Base-by-base conservation (phyloP, 169 alveolate species). In the Condylostoma magnum region DNA sequence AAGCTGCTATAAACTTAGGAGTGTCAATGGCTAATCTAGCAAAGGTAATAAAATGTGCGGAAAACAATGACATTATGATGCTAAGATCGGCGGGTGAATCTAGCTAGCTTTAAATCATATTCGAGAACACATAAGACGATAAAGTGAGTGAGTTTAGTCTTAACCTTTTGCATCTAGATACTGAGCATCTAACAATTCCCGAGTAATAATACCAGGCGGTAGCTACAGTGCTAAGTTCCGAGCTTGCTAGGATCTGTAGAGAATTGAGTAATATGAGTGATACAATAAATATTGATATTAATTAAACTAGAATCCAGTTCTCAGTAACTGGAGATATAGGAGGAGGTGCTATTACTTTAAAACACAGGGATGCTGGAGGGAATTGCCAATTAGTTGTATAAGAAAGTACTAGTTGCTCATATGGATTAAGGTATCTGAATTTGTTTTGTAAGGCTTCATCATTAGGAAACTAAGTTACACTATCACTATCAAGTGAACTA, bases 301-400 rank as follows among this genome's bases (percentile, higher is more conserved):
- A 94, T 52, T 79, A 92, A 38, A 96, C 95, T 73, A 88, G 90
- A 41, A 96, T 97, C 38, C 87, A 93, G 76, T 97, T 98, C 84
- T 83, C 97, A 33, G 98, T 99, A 18, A 93, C 92, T 67, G 99
- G 99, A 12, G 98, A 96, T 65, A 82, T 94, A 37, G 99, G 99
- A 6, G 87, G 83, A 46, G 99, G 99, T 8, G 94, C 95, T 52
- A 93, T 97, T 28, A 92, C 94, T 6, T 79, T 98, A 22, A 96
- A 94, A 53, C 94, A 98, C 57, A 91, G 96, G 84, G 94, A 90
- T 36, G 85, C 95, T 36, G 88, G 93, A 18, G 87, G 94, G 48
- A 94, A 90, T 20, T 98, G 86, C 50, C 86, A 85, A 63, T 95
- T 97, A 15, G 95, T 80, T 48, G 92, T 95, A 25, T 86, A 95